These are phyloP conservation scores for Salvia miltiorrhiza DNA, from an alignment of 257 asterid genomes.

Conservation along the genomic window DNA sequence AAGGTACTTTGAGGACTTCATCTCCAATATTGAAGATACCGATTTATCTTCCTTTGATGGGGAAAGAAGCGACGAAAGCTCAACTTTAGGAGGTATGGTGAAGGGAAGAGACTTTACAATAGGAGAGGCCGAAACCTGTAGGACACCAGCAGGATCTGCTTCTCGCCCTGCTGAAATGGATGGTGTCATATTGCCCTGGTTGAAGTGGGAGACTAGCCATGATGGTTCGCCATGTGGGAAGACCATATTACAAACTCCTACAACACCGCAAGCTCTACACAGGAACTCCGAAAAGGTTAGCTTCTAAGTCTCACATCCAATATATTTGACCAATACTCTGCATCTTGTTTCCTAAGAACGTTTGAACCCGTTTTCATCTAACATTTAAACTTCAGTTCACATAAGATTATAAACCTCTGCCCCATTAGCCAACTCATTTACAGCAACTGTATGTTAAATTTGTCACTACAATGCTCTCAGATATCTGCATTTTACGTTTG, in stretches of 20 bases:
- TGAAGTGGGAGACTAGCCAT: conserved; percentile 82
- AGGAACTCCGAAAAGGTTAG: conserved; percentile 57
- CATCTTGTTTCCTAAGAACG: background rate
- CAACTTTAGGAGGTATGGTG: conserved; percentile 53
- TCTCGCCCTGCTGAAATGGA: conserved; percentile 55
- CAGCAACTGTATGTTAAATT: background rate
- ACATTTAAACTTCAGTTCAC: background rate
- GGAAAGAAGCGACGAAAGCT: conserved; percentile 83
- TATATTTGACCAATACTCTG: background rate
- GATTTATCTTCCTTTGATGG: conserved; percentile 95
- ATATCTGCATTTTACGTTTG: background rate
- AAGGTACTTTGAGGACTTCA: conserved; percentile 73
- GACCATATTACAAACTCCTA: conserved; percentile 37
- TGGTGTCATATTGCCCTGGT: conserved; percentile 80
- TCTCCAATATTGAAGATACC: conserved; percentile 76
- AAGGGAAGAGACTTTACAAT: conserved; percentile 38
- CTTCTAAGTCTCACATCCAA: conserved; percentile 11
- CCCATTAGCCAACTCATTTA: background rate
- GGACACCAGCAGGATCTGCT: conserved; percentile 43
- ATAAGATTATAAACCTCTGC: background rate
- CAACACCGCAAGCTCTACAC: conserved; percentile 39
- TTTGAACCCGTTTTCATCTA: background rate
- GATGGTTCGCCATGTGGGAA: conserved; percentile 41
- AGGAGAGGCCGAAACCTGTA: conserved; percentile 36
- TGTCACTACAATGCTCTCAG: background rate